Evolutionary conservation across 2,329 filamentous ascomycete genomes (phyloP), one percentile per base, ranked within the genome.

Genomic region (Colletotrichum ledebouriae): DNA sequence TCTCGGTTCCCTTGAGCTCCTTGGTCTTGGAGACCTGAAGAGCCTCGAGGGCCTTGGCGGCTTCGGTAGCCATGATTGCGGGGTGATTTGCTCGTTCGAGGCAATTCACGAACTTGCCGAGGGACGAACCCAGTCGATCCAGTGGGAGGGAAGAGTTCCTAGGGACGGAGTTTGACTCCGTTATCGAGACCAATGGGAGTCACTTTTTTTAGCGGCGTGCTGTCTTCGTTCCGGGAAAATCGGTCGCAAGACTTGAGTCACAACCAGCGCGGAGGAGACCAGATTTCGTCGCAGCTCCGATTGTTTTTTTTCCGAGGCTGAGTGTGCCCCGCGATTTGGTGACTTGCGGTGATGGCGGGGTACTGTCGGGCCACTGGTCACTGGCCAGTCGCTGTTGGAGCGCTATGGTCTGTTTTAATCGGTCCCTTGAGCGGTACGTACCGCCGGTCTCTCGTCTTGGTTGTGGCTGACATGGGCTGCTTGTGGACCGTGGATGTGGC

Each of bases 1-100:
- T 97, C 75, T 97, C 93, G 44, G 94, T 97, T 70, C 86, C 86
- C 78, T 87, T 88, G 75, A 88, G 80, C 79, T 88, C 86, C 78
- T 88, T 88, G 65, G 85, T 88, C 77, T 87, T 88, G 77, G 85
- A 87, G 73, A 87, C 80, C 67, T 81, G 79, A 66, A 86, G 78
- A 70, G 77, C 79, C 76, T 86, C 85, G 78, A 87, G 80, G 76
- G 84, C 84, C 76, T 85, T 79, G 73, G 82, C 76, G 64, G 80
- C 78, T 75, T 76, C 71, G 77, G 74, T 73, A 76, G 83, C 83
- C 85, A 86, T 86, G 74, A 73, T 81, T 76, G 63, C 65, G 55
- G 55, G 33, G 22, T 33, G 46, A 20, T 49, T 53, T 52, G 34
- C 20, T 20, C 63, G 59, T 47, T 42, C 29, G 59, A 57, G 17